Evolutionary conservation across 2,329 filamentous ascomycete genomes (phyloP).

Genomic region (Elsinoe australis): DNA sequence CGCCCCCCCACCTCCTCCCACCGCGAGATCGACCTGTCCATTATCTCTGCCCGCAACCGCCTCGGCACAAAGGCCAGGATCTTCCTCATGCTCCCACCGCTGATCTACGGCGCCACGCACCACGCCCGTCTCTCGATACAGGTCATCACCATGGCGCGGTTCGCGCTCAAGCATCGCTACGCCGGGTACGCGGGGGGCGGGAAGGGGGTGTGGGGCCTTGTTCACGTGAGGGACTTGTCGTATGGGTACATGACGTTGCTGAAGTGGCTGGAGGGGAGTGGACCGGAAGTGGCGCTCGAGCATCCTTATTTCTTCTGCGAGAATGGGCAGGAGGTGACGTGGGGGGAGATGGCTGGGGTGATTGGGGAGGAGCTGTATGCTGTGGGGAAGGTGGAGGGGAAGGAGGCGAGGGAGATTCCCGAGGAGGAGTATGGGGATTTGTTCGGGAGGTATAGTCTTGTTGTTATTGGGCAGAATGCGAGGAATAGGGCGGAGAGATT

Average conservation of each 20-base stretch:
- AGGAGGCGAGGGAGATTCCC: slow-evolving; percentile 33
- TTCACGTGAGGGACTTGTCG: slow-evolving; percentile 45
- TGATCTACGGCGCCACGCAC: slow-evolving; percentile 39
- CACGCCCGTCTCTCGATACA: slow-evolving; percentile 42
- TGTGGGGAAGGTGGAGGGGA: slow-evolving; percentile 34
- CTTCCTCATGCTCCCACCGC: slow-evolving; percentile 42
- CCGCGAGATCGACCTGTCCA: slow-evolving; percentile 40
- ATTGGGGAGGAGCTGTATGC: slow-evolving; percentile 35
- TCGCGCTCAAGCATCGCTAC: slow-evolving; percentile 43
- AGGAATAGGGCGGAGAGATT: slow-evolving; percentile 40
- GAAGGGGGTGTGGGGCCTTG: slow-evolving; percentile 34
- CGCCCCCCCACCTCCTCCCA: slow-evolving; percentile 39
- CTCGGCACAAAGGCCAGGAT: slow-evolving; percentile 38
- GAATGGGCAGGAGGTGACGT: slow-evolving; percentile 38
- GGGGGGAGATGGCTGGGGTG: slow-evolving; percentile 34
- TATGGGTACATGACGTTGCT: slow-evolving; percentile 40
- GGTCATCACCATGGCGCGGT: slow-evolving; percentile 41
- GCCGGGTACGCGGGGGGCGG: slow-evolving; percentile 41
- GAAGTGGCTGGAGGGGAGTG: slow-evolving; percentile 37
- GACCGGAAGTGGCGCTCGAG: slow-evolving; percentile 28
- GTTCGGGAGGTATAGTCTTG: slow-evolving; percentile 28
- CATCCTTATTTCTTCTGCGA: slow-evolving; percentile 48
- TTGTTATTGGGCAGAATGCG: slow-evolving; percentile 38
- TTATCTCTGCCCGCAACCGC: slow-evolving; percentile 33
- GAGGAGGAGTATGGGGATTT: slow-evolving; percentile 34